A percentile compares a stretch with the other conserved stretches of the same genome.
These are phyloP conservation scores for Pythium grandisporangium DNA, from an alignment of 352 stramenopile species.

Conservation along the genomic window DNA sequence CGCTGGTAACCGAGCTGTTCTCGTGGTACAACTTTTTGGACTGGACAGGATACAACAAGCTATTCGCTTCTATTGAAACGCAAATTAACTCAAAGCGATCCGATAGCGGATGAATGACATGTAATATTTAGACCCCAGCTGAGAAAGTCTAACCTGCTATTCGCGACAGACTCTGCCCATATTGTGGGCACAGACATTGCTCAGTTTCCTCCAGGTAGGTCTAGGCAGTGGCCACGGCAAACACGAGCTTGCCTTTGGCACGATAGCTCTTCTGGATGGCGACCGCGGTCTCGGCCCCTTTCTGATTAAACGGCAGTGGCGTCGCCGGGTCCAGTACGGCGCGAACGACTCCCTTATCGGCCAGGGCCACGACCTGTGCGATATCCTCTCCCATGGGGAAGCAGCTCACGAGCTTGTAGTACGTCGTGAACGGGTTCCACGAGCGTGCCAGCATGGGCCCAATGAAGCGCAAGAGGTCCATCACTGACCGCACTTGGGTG, in stretches of 20 bases:
- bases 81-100: no score
- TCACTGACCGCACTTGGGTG: constrained; percentile 10
- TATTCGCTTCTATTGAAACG: no score
- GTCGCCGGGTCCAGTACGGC: constrained; percentile 51
- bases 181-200: no score
- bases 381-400: constrained; percentile 29
- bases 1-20: no score
- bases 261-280: constrained; percentile 47
- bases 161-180: no score
- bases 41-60: no score
- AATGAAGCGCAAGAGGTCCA: constrained; percentile 18
- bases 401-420: constrained; percentile 19
- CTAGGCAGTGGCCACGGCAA: no score
- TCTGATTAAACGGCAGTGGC: constrained; percentile 56
- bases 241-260: constrained; percentile 78
- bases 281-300: constrained; percentile 46
- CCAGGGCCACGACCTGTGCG: constrained; percentile 31
- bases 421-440: constrained; percentile 22
- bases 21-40: no score
- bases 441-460: constrained; percentile 10
- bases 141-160: no score
- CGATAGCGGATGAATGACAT: no score
- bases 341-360: constrained; percentile 27
- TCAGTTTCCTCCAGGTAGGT: no score
- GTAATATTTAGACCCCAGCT: no score